phyloP scores from a whole-genome alignment of 1,139 yeast species.

The Zygotorulaspora mrakii region DNA sequence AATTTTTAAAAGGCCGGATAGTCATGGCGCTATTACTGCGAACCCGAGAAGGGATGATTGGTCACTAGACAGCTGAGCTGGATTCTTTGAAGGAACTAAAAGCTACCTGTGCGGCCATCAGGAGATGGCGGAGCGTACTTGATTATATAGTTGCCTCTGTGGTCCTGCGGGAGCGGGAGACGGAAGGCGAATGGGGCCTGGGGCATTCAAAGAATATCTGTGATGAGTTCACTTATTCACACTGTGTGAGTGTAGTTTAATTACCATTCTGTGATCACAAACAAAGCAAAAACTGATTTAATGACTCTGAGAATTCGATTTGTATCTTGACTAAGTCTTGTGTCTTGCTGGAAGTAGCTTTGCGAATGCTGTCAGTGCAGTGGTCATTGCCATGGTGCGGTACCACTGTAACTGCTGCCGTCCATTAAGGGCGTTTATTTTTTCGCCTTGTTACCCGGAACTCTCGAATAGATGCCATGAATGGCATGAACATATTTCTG shows the following conservation, averaged over 20 bases:
- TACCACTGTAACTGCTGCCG: too few relatives aligned
- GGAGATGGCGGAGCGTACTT: conserved; percentile 8
- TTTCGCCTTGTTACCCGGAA: neutral
- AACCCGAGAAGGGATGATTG: conserved; percentile 39
- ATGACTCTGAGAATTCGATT: conserved; percentile 36
- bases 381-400: too few relatives aligned
- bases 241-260: conserved; percentile 38
- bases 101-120: conserved; percentile 10
- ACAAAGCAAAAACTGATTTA: conserved; percentile 38
- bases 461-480: too few relatives aligned
- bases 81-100: conserved; percentile 1
- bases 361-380: too few relatives aligned
- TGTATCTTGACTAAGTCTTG: neutral
- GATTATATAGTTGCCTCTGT: neutral
- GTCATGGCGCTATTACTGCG: conserved; percentile 24
- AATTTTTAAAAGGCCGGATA: conserved; percentile 32
- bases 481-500: too few relatives aligned
- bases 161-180: neutral
- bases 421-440: too few relatives aligned
- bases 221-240: conserved; percentile 39
- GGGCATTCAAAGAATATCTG: too few relatives aligned
- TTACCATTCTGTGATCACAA: conserved; percentile 36
- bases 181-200: neutral
- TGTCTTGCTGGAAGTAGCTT: neutral
- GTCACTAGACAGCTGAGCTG: conserved; percentile 40